A percentile compares a stretch with the other conserved stretches of the same genome.
phyloP scores from a whole-genome alignment of 306 rosid genomes.

The Pterocarpus santalinus region DNA sequence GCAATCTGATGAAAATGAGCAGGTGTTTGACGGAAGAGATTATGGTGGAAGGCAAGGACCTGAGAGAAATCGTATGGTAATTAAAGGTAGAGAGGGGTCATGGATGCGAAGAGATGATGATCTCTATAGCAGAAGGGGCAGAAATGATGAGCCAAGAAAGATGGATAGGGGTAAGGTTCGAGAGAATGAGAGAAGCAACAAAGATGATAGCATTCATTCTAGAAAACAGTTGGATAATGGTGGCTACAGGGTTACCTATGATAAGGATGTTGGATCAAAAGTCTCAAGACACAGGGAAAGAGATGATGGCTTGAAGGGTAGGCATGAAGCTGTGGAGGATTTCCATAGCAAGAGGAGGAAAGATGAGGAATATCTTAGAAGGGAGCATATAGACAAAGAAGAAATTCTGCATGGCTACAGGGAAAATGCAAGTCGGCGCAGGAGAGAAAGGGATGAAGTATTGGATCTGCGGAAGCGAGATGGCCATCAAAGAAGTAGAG shows the following conservation, averaged over 20 bases:
- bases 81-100: conserved; percentile 74
- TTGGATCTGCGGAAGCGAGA: conserved; percentile 82
- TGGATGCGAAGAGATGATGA: conserved; percentile 85
- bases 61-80: conserved; percentile 68
- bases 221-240: conserved; percentile 89
- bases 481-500: conserved; percentile 76
- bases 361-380: conserved; percentile 82
- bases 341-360: conserved; percentile 87
- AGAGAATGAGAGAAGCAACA: conserved; percentile 80
- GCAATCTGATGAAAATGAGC: conserved; percentile 73
- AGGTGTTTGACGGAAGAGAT: conserved; percentile 63
- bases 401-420: conserved; percentile 73
- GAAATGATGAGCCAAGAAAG: conserved; percentile 87
- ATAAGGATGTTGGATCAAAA: conserved; percentile 79
- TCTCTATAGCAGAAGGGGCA: conserved; percentile 75
- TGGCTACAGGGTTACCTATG: conserved; percentile 75
- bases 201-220: conserved; percentile 68
- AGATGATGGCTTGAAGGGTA: conserved; percentile 76
- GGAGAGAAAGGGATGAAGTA: conserved; percentile 84
- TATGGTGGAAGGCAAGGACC: conserved; percentile 72
- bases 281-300: conserved; percentile 86
- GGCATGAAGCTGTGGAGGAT: conserved; percentile 81
- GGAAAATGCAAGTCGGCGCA: conserved; percentile 69
- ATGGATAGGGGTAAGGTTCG: conserved; percentile 83
- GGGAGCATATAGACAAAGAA: conserved; percentile 84